A percentile compares a stretch with the other conserved stretches of the same genome.
These are phyloP conservation scores for Globisporangium perplexum DNA, from an alignment of 352 stramenopile species.

Conservation along the genomic window DNA sequence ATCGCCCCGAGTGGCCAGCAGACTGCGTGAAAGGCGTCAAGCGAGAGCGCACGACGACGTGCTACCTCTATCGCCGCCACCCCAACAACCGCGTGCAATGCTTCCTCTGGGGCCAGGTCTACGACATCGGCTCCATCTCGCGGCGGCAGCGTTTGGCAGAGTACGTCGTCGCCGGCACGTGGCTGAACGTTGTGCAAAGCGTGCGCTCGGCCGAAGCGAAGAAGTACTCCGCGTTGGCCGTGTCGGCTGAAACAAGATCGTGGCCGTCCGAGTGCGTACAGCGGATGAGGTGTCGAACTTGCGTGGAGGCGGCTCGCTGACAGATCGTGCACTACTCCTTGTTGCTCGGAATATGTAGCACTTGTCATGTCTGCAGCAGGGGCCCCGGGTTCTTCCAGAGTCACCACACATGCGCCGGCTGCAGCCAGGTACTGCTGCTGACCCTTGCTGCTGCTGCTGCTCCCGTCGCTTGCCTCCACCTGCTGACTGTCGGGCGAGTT, in stretches of 20 bases:
- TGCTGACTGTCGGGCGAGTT: too few species aligned
- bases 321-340: background rate
- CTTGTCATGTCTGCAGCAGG: slow-evolving; percentile 23
- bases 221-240: background rate
- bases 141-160: slow-evolving; percentile 5
- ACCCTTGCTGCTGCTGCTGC: too few species aligned
- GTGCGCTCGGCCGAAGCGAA: slow-evolving; percentile 8
- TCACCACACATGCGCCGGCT: slow-evolving; percentile 20
- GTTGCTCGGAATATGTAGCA: background rate
- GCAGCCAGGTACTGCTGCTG: slow-evolving; percentile 21
- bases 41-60: slow-evolving; percentile 27
- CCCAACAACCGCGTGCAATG: slow-evolving; percentile 22
- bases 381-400: slow-evolving; percentile 17
- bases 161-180: slow-evolving; percentile 17
- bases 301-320: too few species aligned
- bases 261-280: too few species aligned
- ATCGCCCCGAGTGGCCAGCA: slow-evolving; percentile 32
- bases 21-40: slow-evolving; percentile 26
- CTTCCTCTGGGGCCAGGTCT: slow-evolving; percentile 26
- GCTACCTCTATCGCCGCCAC: slow-evolving; percentile 29
- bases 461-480: too few species aligned
- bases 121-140: slow-evolving; percentile 14
- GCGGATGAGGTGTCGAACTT: too few species aligned
- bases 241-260: too few species aligned
- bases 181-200: slow-evolving; percentile 15